Base-by-base conservation (phyloP, 257 asterid species). In the Nemophila menziesii region DNA sequence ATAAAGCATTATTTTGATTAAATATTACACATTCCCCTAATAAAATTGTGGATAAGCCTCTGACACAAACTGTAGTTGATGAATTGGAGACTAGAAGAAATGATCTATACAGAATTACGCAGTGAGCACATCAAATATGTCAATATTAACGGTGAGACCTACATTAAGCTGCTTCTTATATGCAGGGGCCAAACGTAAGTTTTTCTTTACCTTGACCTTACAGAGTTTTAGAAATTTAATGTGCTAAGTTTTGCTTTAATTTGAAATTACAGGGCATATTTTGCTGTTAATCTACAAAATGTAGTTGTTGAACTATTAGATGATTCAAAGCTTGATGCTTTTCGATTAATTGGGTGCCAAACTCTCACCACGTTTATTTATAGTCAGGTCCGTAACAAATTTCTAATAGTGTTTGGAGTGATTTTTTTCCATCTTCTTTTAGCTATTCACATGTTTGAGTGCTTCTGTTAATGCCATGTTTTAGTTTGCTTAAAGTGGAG, bases 141-240 rank as follows among this genome's bases (percentile, higher is more conserved):
- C 56, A 44, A 66, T 42, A 65, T 77, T 52, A 71, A 80, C 68
- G 82, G 77, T 4, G 96, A 78, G 57, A 54, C 70, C 42, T 89
- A 72, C 72, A 67, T 68, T 66, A 79, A 85, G 71, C 60, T 90
- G 55, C 79, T 90, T 49, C 65, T 79, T 69, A 65, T 50, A 50
- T 90, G 98, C 63, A 70, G 71, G 70, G 94, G 64, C 62, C 94
- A 90, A 75, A 72, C 74, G 98, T 85, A 76, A 81, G 96, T 67
- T 46, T 11, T 58, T 49, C 36, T 38, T 52, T 36, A 17, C 12
- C 27, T 37, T 14, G 10, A 20, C 38, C 22, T 19, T n/a, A 22
- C 39, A 8, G 24, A 18, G 22, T 22, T 27, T 14, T 27, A 33
- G 52, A 21, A 42, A 48, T 37, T 17, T 48, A 3, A 24, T 33